These are phyloP conservation scores for Botrytis galanthina DNA, from an alignment of 2,329 filamentous ascomycete genomes.

Conservation along the genomic window DNA sequence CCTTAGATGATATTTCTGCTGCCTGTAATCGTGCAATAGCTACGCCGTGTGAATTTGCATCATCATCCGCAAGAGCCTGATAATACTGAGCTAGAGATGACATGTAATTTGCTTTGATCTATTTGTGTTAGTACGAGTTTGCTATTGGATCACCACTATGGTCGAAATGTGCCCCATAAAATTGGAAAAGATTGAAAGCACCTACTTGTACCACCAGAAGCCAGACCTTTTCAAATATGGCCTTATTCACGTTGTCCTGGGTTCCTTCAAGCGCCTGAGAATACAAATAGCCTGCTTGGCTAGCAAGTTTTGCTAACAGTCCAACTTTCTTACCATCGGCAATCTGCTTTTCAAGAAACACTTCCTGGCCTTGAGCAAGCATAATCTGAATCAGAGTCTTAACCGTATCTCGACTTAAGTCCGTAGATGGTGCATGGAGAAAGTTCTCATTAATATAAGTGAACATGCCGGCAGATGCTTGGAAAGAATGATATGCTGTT, in stretches of 20 bases:
- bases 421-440: slow-evolving; percentile 92
- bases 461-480: slow-evolving; percentile 98
- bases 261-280: slow-evolving; percentile 83
- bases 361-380: slow-evolving; percentile 93
- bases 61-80: slow-evolving; percentile 86
- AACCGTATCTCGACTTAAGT: slow-evolving; percentile 91
- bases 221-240: slow-evolving; percentile 94
- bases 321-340: slow-evolving; percentile 90
- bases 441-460: slow-evolving; percentile 99
- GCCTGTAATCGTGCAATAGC: slow-evolving; percentile 80
- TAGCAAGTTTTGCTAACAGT: slow-evolving; percentile 86
- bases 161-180: not conserved
- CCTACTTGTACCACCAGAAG: slow-evolving; percentile 73
- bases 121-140: slow-evolving; percentile 22
- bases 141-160: not conserved
- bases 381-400: slow-evolving; percentile 91
- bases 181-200: not conserved
- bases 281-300: slow-evolving; percentile 87
- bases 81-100: slow-evolving; percentile 88
- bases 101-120: slow-evolving; percentile 79
- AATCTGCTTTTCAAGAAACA: slow-evolving; percentile 95
- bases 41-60: slow-evolving; percentile 80
- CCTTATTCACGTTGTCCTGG: slow-evolving; percentile 87
- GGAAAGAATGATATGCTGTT: slow-evolving; percentile 96
- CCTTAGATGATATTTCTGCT: slow-evolving; percentile 74